Evolutionary conservation across 495 filamentous ascomycete species (phyloP).

Genomic region (Chaetomium cochliodes): DNA sequence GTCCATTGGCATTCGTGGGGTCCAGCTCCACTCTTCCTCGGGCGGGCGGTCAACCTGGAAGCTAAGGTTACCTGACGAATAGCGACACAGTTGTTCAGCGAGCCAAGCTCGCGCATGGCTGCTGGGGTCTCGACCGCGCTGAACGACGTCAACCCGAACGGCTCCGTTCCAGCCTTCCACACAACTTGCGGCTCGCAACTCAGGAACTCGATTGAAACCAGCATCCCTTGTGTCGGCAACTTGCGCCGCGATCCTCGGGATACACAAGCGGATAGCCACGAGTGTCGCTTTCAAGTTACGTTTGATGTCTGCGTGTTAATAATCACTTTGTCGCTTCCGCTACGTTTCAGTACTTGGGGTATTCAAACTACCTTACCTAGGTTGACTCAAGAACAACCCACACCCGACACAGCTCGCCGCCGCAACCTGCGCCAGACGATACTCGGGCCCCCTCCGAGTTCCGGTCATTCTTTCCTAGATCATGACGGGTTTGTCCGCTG

Average conservation of each 20-base stretch:
- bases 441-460: background rate
- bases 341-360: background rate
- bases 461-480: background rate
- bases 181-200: background rate
- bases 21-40: background rate
- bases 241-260: background rate
- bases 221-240: background rate
- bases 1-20: conserved; percentile 1
- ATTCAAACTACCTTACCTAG: too few relatives aligned
- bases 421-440: background rate
- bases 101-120: background rate
- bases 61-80: background rate
- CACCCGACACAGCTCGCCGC: background rate
- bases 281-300: background rate
- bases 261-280: background rate
- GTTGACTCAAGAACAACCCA: background rate
- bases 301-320: background rate
- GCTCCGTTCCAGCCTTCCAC: background rate
- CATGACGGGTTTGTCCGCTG: conserved; percentile 22
- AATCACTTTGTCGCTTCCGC: background rate
- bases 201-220: background rate
- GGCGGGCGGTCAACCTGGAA: conserved; percentile 1
- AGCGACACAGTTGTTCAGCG: background rate
- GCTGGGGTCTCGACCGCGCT: conserved; percentile 1
- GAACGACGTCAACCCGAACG: conserved; percentile 7